phyloP scores from a whole-genome alignment of 2,329 filamentous ascomycete species.

The Helminthosporium solani region DNA sequence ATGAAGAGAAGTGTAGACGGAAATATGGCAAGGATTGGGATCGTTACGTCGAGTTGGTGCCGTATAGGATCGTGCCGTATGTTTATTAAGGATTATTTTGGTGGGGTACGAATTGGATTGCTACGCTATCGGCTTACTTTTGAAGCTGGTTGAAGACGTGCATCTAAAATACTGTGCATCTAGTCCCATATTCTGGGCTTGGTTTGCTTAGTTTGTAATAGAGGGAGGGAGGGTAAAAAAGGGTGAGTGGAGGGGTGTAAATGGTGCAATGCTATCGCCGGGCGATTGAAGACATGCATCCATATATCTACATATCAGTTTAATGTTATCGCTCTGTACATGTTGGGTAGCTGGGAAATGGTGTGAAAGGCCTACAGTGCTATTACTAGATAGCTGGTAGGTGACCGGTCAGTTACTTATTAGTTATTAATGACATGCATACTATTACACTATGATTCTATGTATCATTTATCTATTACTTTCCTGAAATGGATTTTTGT shows the following conservation, averaged over 20 bases:
- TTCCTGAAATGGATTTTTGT: too few species aligned
- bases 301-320: too few species aligned
- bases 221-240: not conserved
- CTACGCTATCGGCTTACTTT: conserved; percentile 24
- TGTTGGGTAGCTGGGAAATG: not conserved
- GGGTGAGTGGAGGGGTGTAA: conserved; percentile 12
- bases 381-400: too few species aligned
- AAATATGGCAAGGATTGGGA: conserved; percentile 96
- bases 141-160: conserved; percentile 29
- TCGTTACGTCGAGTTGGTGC: conserved; percentile 79
- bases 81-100: conserved; percentile 63
- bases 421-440: too few species aligned
- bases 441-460: too few species aligned
- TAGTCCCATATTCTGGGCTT: not conserved
- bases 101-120: conserved; percentile 8
- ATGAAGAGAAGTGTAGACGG: conserved; percentile 84
- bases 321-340: too few species aligned
- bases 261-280: conserved; percentile 28
- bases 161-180: conserved; percentile 4
- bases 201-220: not conserved
- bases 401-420: too few species aligned
- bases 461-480: too few species aligned
- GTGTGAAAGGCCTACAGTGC: too few species aligned
- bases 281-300: conserved; percentile 11
- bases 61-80: conserved; percentile 78